These are phyloP conservation scores for Trichoderma arundinaceum DNA, from an alignment of 2,329 filamentous ascomycete species.

Conservation along the genomic window DNA sequence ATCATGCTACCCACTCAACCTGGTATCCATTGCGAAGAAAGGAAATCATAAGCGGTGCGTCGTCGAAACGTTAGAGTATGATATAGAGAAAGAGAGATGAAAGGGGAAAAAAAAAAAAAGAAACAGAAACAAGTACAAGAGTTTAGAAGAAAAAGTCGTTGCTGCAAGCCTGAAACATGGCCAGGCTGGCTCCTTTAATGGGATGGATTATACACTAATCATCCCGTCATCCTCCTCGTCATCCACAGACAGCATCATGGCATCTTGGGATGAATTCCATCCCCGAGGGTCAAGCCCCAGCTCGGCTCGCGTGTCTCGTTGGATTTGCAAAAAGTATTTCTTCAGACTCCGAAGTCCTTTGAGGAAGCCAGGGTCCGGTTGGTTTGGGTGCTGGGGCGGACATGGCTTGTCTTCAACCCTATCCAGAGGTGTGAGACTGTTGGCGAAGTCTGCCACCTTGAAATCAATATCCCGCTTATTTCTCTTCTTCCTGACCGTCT, in stretches of 20 bases:
- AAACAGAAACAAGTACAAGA: neutral
- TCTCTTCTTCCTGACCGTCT: constrained; percentile 54
- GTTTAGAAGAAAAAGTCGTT: neutral
- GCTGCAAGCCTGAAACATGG: neutral
- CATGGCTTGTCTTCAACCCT: constrained; percentile 67
- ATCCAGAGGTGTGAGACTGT: constrained; percentile 91
- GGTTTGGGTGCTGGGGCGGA: constrained; percentile 78
- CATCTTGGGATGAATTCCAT: constrained; percentile 32
- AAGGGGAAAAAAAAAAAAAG: constrained; percentile 27
- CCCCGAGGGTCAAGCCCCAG: constrained; percentile 53
- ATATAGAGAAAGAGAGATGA: constrained; percentile 26
- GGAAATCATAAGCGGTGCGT: constrained; percentile 19
- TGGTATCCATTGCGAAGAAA: constrained; percentile 20
- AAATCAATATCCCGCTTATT: constrained; percentile 75
- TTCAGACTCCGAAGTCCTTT: constrained; percentile 79
- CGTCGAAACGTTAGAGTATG: neutral
- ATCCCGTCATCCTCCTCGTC: constrained; percentile 44
- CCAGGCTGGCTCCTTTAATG: neutral
- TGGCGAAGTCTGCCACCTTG: constrained; percentile 98
- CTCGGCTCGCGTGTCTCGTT: constrained; percentile 71
- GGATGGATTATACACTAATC: constrained; percentile 41
- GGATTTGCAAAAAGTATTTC: constrained; percentile 85
- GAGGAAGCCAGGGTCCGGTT: constrained; percentile 87
- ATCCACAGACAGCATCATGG: constrained; percentile 29
- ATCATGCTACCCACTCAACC: constrained; percentile 3